Base-by-base conservation (phyloP, 345 rosid species). In the Citrus medica region DNA sequence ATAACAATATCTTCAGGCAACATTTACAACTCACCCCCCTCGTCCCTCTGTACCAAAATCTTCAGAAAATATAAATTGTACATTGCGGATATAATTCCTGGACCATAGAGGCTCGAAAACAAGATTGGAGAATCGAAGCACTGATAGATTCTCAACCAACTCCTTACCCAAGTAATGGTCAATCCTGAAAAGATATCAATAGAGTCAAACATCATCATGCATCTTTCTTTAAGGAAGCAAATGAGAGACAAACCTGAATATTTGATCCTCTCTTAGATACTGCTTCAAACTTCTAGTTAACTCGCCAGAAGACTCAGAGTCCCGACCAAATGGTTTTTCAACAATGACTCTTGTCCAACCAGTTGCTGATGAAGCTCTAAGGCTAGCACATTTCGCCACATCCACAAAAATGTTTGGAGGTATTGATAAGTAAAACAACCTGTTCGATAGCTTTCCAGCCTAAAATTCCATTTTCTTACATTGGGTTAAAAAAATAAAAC, bases 1-100 rank as follows among this genome's bases (percentile, higher is more conserved):
- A 19, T 30, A n/a, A 56, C 27, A 28, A 71, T 25, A 59, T 32
- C 30, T 63, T 22, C 22, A 33, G 16, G 24, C 56, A 32, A 33
- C 38, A 28, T 55, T 2, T 53, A 42, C 64, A 67, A 64, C 89
- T 81, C 89, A 93, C 98, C 95, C 98, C 79, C 97, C 97, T 7
- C 96, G 90, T n/a, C 98, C 97, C 81, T 95, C 98, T 10, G 96
- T 91, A 25, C 98, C 98, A 79, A 92, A 95, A 83, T 95, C 98
- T 85, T 95, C 98, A 37, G 98, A 93, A 86, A 93, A 93, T 62
- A 93, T 95, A 27, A 95, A 82, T 35, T 95, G 98, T 83, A 95
- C 98, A 28, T 90, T 95, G 59, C 93, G 90, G 73, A 95, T 93
- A 85, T 90, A 95, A 82, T 84, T 89, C 79, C 98, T 88, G 4